Base-by-base conservation (phyloP, 495 filamentous ascomycete genomes). In the Penicillium angulare region DNA sequence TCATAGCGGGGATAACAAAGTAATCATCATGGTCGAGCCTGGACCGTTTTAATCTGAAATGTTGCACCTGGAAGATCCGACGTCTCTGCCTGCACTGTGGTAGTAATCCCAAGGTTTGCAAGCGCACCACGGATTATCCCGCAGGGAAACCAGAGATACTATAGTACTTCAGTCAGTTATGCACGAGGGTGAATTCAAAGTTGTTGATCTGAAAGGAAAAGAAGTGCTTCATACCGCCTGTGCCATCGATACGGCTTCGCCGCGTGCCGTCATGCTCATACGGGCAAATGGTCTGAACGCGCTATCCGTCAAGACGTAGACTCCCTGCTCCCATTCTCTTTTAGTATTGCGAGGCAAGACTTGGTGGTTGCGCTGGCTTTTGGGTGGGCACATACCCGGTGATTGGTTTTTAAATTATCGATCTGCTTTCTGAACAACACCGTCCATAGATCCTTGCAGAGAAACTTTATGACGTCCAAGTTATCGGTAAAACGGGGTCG, bases 391-490 rank as follows among this genome's bases (percentile, higher is more conserved):
- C 75, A 15, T 76, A 90, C 88, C 60, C 93, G 80, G 65, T 98
- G 93, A 67, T 98, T 98, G 12, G 93, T 98, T 75, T 97, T 98
- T 34, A 98, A 75, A 72, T 97, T 97, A 66, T 98, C 93, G 59
- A 97, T 86, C 69, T 97, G 93, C 71, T 98, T 98, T 66, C 89
- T 78, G 69, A 96, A 98, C 26, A 97, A 79, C 33, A 96, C 77
- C 41, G 82, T 89, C 93, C 93, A 98, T 35, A 98, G 71, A 65
- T 98, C 95, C 68, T 97, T 98, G 79, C 93, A 98, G 27, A 97
- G 79, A 64, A 97, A 97, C 68, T 98, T 98, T 64, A 98, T 97
- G 22, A 89, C 86, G 60, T 93, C 90, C 17, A 95, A 79, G 26
- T 89, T 89, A 68, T 93, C 88, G 21, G 81, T 84, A 68, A 95